Percentiles rank a stretch among this genome's conserved stretches.
phyloP scores from a whole-genome alignment of 1,284 basidiomycete species.

The Fomitopsis palustris region DNA sequence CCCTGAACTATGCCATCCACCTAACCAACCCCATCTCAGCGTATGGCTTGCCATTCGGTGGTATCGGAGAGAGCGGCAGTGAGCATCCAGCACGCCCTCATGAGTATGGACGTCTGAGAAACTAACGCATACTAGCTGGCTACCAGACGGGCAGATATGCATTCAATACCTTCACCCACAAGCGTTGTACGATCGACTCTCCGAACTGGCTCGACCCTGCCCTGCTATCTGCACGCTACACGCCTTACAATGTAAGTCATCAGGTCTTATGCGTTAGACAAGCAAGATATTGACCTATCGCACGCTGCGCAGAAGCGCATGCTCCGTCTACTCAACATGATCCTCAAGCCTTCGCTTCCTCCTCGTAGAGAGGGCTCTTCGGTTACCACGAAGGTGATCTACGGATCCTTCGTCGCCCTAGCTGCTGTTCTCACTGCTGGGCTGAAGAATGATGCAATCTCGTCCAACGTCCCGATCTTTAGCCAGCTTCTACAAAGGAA shows the following conservation, averaged over 20 bases:
- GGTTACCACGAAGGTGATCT: not conserved
- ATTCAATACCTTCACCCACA: constrained; percentile 69
- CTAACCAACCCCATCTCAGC: constrained; percentile 28
- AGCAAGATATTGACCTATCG: not conserved
- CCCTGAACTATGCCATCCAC: not conserved
- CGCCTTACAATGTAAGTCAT: constrained; percentile 18
- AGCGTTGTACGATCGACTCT: constrained; percentile 54
- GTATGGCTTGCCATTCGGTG: constrained; percentile 65
- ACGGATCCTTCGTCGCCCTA: not conserved
- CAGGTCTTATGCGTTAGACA: not conserved
- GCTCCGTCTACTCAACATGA: not conserved
- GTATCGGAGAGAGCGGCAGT: constrained; percentile 68
- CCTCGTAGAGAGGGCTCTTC: not conserved
- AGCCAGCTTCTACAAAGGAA: no score
- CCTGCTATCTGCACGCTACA: constrained; percentile 17
- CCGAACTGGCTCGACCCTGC: constrained; percentile 49
- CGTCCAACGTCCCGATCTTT: no score
- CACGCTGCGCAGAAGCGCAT: not conserved
- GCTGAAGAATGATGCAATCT: not conserved
- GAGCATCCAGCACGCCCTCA: constrained; percentile 21
- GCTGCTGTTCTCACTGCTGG: not conserved
- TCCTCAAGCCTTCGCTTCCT: not conserved
- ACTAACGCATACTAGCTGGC: constrained; percentile 40
- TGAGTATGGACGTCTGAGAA: not conserved
- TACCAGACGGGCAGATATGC: constrained; percentile 57